These are phyloP conservation scores for Rhynchosporium secalis DNA, from an alignment of 2,329 filamentous ascomycete genomes.

Conservation along the genomic window DNA sequence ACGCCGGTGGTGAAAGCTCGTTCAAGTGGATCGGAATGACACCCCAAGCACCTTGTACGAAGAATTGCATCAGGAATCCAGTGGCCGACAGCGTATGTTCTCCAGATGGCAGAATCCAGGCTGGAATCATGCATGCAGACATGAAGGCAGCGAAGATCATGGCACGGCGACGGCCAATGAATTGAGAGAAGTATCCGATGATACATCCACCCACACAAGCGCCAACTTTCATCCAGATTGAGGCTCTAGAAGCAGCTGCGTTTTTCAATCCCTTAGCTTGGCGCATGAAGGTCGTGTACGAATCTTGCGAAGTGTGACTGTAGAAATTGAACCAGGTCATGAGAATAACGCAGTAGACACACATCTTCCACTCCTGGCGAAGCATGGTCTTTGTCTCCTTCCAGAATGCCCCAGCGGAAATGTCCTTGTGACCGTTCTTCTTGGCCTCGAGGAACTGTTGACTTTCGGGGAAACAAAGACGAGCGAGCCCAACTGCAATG, in stretches of 20 bases:
- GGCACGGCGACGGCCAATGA: constrained; percentile 65
- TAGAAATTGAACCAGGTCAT: constrained; percentile 72
- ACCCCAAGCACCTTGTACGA: constrained; percentile 74
- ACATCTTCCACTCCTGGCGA: constrained; percentile 71
- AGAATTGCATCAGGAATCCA: constrained; percentile 81
- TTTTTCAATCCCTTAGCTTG: constrained; percentile 69
- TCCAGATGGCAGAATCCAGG: constrained; percentile 67
- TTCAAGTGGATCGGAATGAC: constrained; percentile 57
- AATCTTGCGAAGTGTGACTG: constrained; percentile 70
- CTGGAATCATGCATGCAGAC: constrained; percentile 76
- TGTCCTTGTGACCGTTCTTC: constrained; percentile 54
- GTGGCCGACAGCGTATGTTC: constrained; percentile 67
- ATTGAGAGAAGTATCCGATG: constrained; percentile 66
- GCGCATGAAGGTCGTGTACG: constrained; percentile 68
- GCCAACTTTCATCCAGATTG: constrained; percentile 67
- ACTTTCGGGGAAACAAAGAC: constrained; percentile 71
- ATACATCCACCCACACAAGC: constrained; percentile 65
- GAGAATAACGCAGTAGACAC: constrained; percentile 72
- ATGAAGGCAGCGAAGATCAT: constrained; percentile 59
- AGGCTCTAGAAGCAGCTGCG: constrained; percentile 62
- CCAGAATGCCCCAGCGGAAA: constrained; percentile 60
- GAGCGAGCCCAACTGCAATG: constrained; percentile 66
- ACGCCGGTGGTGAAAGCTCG: constrained; percentile 60
- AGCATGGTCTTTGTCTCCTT: constrained; percentile 68
- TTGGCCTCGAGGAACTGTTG: constrained; percentile 73